Percentiles rank a stretch among this genome's conserved stretches.
These are phyloP conservation scores for Pseudogymnoascus sp. DNA, from an alignment of 2,329 filamentous ascomycete genomes.

Conservation along the genomic window DNA sequence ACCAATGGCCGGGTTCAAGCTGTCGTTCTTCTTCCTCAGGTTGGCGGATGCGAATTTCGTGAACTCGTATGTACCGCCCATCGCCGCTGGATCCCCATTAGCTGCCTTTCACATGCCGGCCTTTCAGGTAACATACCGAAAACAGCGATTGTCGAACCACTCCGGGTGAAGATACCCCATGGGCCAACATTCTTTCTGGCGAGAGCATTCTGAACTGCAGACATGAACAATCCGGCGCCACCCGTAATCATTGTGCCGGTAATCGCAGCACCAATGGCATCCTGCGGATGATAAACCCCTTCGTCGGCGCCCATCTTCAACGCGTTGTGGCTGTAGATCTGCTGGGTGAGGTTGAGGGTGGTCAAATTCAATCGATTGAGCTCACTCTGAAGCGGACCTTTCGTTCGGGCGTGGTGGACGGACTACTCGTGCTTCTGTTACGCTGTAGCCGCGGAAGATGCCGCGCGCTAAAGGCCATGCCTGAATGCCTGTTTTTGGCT, in stretches of 20 bases:
- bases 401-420: background rate
- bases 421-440: background rate
- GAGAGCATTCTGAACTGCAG: slow-evolving; percentile 80
- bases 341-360: background rate
- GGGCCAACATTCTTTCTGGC: slow-evolving; percentile 73
- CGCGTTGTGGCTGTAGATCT: slow-evolving; percentile 4
- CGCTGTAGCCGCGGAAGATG: slow-evolving; percentile 6
- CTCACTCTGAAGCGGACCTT: slow-evolving; percentile 2
- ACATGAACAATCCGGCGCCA: slow-evolving; percentile 60
- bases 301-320: slow-evolving; percentile 41
- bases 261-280: slow-evolving; percentile 62
- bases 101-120: slow-evolving; percentile 12
- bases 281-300: slow-evolving; percentile 58
- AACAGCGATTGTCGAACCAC: slow-evolving; percentile 63
- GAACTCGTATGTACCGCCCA: slow-evolving; percentile 62
- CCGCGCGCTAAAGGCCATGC: background rate
- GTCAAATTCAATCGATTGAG: slow-evolving; percentile 1
- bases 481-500: background rate
- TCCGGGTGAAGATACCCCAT: slow-evolving; percentile 71
- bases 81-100: slow-evolving; percentile 44
- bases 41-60: slow-evolving; percentile 58
- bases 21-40: slow-evolving; percentile 59
- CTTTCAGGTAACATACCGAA: slow-evolving; percentile 43
- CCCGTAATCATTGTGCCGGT: slow-evolving; percentile 59
- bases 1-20: slow-evolving; percentile 54